A percentile compares a stretch with the other conserved stretches of the same genome.
phyloP scores from a whole-genome alignment of 805 yeast species.

The Wickerhamiella azyma region DNA sequence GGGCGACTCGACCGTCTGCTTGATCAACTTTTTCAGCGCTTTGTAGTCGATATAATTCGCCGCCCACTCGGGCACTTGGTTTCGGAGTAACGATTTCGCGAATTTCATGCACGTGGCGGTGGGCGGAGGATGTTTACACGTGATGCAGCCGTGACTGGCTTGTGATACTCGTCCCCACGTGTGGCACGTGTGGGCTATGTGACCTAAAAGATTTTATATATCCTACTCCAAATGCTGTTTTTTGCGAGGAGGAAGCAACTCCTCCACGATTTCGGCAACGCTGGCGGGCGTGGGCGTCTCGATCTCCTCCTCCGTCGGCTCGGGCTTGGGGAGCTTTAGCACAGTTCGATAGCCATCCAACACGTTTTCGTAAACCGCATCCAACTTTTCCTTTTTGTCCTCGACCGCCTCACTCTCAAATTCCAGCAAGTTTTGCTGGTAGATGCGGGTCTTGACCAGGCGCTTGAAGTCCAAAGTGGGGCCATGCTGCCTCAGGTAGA shows the following conservation, averaged over 20 bases:
- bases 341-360: slow-evolving; percentile 6
- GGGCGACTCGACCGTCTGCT: slow-evolving; percentile 33
- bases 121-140: background rate
- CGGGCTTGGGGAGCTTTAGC: background rate
- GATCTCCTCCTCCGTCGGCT: background rate
- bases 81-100: slow-evolving; percentile 39
- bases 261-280: background rate
- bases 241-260: background rate
- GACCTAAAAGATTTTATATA: too few species aligned
- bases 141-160: too few species aligned
- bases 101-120: slow-evolving; percentile 16
- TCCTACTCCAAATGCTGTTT: background rate
- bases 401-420: slow-evolving; percentile 59
- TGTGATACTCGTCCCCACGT: too few species aligned
- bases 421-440: slow-evolving; percentile 67
- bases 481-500: slow-evolving; percentile 31
- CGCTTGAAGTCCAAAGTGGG: slow-evolving; percentile 30
- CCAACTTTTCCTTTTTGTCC: slow-evolving; percentile 55
- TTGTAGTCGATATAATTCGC: slow-evolving; percentile 75
- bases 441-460: slow-evolving; percentile 62
- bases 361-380: slow-evolving; percentile 43
- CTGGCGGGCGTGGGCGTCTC: background rate
- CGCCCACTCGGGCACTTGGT: slow-evolving; percentile 92
- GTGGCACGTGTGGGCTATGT: too few species aligned
- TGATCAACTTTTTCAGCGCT: slow-evolving; percentile 65